Evolutionary conservation across 441 rosid species (phyloP).

Genomic region (Adansonia grandidieri): DNA sequence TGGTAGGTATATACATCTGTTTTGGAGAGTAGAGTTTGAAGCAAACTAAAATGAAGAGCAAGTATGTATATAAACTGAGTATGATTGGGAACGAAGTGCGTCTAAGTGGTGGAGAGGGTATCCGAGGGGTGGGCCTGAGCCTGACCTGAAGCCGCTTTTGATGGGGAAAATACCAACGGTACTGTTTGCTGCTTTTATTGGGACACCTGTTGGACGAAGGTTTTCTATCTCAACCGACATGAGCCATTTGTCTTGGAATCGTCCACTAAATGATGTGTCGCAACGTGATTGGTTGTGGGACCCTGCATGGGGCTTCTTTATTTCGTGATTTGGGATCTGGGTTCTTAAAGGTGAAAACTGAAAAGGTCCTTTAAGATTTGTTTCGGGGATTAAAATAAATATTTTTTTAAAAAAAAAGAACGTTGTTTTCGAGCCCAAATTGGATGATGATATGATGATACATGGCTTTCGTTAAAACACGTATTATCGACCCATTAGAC

Average conservation of each 20-base stretch:
- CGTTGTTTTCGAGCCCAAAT: not conserved
- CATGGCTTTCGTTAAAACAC: not conserved
- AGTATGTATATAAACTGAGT: not conserved
- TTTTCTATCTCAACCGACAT: conserved; percentile 20
- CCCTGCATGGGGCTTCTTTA: not conserved
- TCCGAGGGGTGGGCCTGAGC: conserved; percentile 14
- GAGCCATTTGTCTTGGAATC: not conserved
- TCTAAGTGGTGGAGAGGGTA: conserved; percentile 11
- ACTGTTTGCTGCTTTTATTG: not conserved
- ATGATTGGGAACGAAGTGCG: not conserved
- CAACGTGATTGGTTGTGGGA: conserved; percentile 10
- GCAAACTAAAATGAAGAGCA: not conserved
- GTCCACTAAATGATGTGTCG: conserved; percentile 1
- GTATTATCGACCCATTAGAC: not conserved
- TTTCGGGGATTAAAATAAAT: not conserved
- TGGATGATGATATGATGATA: not conserved
- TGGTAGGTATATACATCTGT: conserved; percentile 1
- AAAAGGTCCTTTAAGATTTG: conserved; percentile 10
- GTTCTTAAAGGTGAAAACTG: not conserved
- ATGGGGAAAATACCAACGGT: not conserved
- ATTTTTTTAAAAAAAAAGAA: not conserved
- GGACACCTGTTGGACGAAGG: conserved; percentile 9
- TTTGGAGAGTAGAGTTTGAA: conserved; percentile 7
- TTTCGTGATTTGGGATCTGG: conserved; percentile 4
- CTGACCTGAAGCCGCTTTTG: not conserved